Conservation (phyloP, 2,329 filamentous ascomycete genomes). For the Cordyceps cicadae region DNA sequence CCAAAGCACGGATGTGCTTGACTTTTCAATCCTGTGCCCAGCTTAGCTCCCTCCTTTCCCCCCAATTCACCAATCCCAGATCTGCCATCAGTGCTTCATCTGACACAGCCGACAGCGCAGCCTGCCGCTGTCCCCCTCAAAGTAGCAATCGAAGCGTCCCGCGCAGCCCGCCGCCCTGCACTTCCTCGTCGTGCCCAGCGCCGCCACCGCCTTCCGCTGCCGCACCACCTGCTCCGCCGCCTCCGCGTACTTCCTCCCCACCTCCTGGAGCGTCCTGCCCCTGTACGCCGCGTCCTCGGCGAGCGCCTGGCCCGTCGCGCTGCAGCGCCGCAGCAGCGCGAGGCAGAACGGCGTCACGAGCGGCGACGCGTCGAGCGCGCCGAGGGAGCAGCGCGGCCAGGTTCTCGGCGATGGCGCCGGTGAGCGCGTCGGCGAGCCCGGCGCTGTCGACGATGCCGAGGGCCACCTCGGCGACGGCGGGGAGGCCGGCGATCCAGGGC, state of each 20-base stretch:
- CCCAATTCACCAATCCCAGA: too few species aligned
- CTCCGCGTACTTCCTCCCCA: neutral
- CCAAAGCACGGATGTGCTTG: too few species aligned
- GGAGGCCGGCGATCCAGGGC: neutral
- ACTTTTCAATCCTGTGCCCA: too few species aligned
- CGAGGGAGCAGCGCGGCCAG: neutral
- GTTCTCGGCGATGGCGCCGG: neutral
- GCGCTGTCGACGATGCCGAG: neutral
- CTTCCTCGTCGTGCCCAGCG: neutral
- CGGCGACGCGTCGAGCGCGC: neutral
- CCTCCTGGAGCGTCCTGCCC: neutral
- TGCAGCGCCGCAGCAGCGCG: neutral
- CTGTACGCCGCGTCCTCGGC: neutral
- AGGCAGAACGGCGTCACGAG: slow-evolving; percentile 1
- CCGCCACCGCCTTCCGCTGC: neutral
- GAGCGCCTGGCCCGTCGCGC: neutral
- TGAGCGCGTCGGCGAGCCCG: neutral
- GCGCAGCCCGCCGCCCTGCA: neutral
- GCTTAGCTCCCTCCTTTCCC: too few species aligned
- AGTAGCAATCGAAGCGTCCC: neutral
- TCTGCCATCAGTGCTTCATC: neutral
- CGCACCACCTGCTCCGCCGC: neutral
- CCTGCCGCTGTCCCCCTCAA: neutral
- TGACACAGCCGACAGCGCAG: neutral
- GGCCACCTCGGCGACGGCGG: neutral